These are phyloP conservation scores for Mucor lusitanicus DNA, from an alignment of 371 early-diverging fungal species.

Conservation along the genomic window DNA sequence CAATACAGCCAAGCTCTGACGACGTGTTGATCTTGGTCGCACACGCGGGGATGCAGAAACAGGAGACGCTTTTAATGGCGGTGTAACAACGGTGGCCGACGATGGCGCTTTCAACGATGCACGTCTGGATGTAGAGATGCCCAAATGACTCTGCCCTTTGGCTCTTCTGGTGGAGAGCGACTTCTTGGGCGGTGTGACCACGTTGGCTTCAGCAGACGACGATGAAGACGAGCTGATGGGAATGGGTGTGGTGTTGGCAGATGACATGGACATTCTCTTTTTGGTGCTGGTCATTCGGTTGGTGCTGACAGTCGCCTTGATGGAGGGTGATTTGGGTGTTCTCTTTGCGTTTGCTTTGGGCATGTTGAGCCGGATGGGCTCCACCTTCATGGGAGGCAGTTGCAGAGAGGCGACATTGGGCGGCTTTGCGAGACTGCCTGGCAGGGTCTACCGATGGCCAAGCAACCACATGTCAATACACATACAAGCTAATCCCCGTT, in stretches of 20 bases:
- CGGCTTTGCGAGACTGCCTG: conserved; percentile 51
- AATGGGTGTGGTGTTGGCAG: conserved; percentile 19
- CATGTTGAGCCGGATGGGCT: conserved; percentile 41
- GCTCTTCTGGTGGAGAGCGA: conserved; percentile 19
- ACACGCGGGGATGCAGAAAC: conserved; percentile 27
- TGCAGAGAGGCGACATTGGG: conserved; percentile 42
- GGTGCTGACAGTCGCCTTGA: conserved; percentile 10
- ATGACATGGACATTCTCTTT: conserved; percentile 14
- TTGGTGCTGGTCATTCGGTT: conserved; percentile 6
- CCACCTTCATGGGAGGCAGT: conserved; percentile 54
- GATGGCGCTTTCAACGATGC: conserved; percentile 20
- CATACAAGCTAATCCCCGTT: neutral
- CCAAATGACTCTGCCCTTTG: conserved; percentile 23
- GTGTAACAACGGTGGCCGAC: conserved; percentile 1
- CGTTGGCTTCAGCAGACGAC: conserved; percentile 13
- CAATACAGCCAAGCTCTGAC: conserved; percentile 11
- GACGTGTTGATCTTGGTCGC: conserved; percentile 18
- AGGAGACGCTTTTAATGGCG: conserved; percentile 16
- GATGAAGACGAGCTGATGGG: conserved; percentile 21
- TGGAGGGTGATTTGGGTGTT: conserved; percentile 25
- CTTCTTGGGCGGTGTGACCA: conserved; percentile 26
- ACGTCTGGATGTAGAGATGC: conserved; percentile 12
- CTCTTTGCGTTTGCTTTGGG: conserved; percentile 16
- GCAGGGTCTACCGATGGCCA: conserved; percentile 38
- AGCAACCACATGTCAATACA: neutral